Percentiles rank a stretch among this genome's conserved stretches.
Evolutionary conservation across 768 basidiomycete genomes (phyloP).

Genomic region (Pleurotus tuoliensis): DNA sequence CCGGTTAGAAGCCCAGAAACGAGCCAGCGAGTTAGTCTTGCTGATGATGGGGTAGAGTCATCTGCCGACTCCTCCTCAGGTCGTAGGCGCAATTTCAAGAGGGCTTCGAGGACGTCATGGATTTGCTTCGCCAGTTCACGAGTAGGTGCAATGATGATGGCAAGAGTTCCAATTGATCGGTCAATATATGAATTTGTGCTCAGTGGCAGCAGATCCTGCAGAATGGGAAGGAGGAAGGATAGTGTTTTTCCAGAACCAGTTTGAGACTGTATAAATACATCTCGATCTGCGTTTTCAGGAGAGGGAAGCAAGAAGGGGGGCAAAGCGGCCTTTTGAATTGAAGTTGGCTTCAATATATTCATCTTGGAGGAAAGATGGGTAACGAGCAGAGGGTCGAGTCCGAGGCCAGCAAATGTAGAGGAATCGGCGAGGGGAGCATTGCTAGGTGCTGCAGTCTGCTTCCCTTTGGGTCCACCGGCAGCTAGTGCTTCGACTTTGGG

Average conservation of each 20-base stretch:
- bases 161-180: constrained; percentile 90
- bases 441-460: constrained; percentile 48
- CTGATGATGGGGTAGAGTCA: constrained; percentile 35
- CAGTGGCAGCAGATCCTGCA: constrained; percentile 90
- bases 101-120: constrained; percentile 83
- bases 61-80: constrained; percentile 51
- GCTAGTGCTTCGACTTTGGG: constrained; percentile 55
- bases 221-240: constrained; percentile 89
- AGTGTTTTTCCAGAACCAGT: constrained; percentile 97
- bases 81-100: constrained; percentile 74
- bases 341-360: constrained; percentile 80
- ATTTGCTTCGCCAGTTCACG: constrained; percentile 97
- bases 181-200: constrained; percentile 91
- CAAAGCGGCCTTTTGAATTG: constrained; percentile 83
- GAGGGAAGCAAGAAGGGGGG: constrained; percentile 39
- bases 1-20: constrained; percentile 92
- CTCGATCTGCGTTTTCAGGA: constrained; percentile 42
- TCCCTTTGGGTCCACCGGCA: constrained; percentile 17
- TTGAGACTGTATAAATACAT: constrained; percentile 93
- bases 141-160: constrained; percentile 92
- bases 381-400: constrained; percentile 76
- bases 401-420: constrained; percentile 78
- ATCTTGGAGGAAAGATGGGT: constrained; percentile 78
- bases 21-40: constrained; percentile 79
- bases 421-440: constrained; percentile 79